These are phyloP conservation scores for Tephrocybe sp. DNA, from an alignment of 768 basidiomycete genomes.

Conservation along the genomic window DNA sequence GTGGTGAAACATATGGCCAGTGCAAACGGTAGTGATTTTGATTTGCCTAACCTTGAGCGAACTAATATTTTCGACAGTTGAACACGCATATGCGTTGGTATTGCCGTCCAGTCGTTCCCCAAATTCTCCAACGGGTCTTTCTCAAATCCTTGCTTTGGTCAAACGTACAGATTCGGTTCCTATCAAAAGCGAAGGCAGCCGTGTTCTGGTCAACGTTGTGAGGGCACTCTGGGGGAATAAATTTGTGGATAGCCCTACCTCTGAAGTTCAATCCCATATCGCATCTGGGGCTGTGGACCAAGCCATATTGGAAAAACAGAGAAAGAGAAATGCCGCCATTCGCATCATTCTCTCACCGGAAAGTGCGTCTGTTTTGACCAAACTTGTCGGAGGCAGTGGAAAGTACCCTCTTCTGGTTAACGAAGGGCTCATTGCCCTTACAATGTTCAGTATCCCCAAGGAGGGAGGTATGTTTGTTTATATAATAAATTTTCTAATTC, in stretches of 20 bases:
- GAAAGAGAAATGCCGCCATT: constrained; percentile 55
- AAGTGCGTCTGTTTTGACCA: constrained; percentile 62
- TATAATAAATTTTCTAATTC: not conserved
- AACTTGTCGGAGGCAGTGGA: constrained; percentile 72
- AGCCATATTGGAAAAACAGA: constrained; percentile 41
- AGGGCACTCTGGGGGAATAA: constrained; percentile 73
- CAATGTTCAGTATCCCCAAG: constrained; percentile 66
- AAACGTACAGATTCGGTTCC: constrained; percentile 79
- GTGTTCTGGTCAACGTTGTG: constrained; percentile 84
- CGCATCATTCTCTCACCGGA: constrained; percentile 49
- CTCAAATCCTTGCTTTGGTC: constrained; percentile 72
- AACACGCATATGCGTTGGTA: constrained; percentile 52
- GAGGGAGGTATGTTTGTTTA: constrained; percentile 57
- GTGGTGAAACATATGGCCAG: constrained; percentile 88
- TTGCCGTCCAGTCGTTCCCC: constrained; percentile 36
- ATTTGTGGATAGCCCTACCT: constrained; percentile 22
- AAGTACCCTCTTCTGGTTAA: constrained; percentile 86
- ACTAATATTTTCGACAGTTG: constrained; percentile 28
- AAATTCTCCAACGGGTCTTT: constrained; percentile 48
- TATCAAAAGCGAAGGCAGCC: constrained; percentile 86
- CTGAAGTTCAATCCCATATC: constrained; percentile 20
- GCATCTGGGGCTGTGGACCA: constrained; percentile 23
- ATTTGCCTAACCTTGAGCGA: not conserved
- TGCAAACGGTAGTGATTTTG: constrained; percentile 55
- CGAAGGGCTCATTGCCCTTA: constrained; percentile 84